Percentiles rank a stretch among this genome's conserved stretches.
Conservation (phyloP, 345 rosid species). For the Zanthoxylum bungeanum region DNA sequence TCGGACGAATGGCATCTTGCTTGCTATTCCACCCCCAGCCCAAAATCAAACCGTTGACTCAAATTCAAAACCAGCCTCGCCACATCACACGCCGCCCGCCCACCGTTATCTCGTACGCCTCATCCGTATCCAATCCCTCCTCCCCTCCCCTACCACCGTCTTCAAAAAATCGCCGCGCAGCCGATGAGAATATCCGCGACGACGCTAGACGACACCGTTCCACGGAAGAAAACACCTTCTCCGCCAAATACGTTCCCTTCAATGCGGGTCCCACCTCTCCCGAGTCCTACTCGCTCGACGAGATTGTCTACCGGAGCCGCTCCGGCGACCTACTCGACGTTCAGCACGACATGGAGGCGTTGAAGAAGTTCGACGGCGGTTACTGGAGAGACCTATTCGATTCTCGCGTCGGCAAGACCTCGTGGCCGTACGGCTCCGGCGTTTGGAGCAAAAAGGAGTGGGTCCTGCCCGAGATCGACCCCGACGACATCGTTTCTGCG, state of each 20-base stretch:
- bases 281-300: slow-evolving; percentile 81
- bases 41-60: slow-evolving; percentile 23
- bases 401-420: slow-evolving; percentile 79
- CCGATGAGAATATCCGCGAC: slow-evolving; percentile 58
- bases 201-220: slow-evolving; percentile 65
- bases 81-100: slow-evolving; percentile 9
- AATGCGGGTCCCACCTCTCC: slow-evolving; percentile 45
- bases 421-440: slow-evolving; percentile 88
- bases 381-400: slow-evolving; percentile 80
- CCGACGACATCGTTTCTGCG: slow-evolving; percentile 85
- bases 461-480: slow-evolving; percentile 81
- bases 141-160: slow-evolving; percentile 18
- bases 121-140: slow-evolving; percentile 26
- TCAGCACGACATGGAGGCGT: slow-evolving; percentile 73
- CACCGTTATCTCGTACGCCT: slow-evolving; percentile 35
- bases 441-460: slow-evolving; percentile 94
- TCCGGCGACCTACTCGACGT: slow-evolving; percentile 85
- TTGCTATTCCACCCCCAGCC: slow-evolving; percentile 30
- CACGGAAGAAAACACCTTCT: slow-evolving; percentile 33
- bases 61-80: slow-evolving; percentile 21
- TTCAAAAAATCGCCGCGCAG: slow-evolving; percentile 35
- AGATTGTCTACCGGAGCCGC: slow-evolving; percentile 80
- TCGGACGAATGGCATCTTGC: slow-evolving; percentile 36
- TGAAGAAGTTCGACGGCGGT: slow-evolving; percentile 61
- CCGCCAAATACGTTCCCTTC: slow-evolving; percentile 83